Base-by-base conservation (phyloP, 1,284 basidiomycete species). In the Cerrena zonata region DNA sequence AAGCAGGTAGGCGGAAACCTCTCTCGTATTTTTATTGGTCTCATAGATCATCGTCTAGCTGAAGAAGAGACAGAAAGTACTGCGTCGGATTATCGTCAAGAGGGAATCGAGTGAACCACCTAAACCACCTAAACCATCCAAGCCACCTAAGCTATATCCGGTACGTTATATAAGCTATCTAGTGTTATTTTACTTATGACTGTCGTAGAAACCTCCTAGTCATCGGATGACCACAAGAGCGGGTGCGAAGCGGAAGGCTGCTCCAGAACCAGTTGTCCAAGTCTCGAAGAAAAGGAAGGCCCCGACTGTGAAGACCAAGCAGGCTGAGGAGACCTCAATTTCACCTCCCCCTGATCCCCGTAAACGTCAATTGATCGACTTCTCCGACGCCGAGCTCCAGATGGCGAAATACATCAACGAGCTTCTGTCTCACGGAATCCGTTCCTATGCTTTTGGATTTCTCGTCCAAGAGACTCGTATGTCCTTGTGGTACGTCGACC, bases 321-420 rank as follows among this genome's bases (percentile, higher is more conserved):
- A n/a, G 11, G 11, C 34, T 11, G n/a, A n/a, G 11, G 34, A 11
- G 34, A 11, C 34, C 34, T 11, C 11, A 36, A n/a, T n/a, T 11
- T 11, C 34, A 11, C 11, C 34, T 11, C 11, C 34, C 11, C 11
- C n/a, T 11, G 34, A 11, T 36, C 34, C 11, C n/a, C 34, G 11
- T 11, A 36, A 36, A 36, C 11, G 11, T n/a, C 34, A 11, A 11
- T n/a, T n/a, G n/a, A 11, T 36, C 11, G n/a, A 36, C 11, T 36
- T 11, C 11, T 36, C 34, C 34, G 45, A 21, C 5, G 15, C 37
- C 30, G 49, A 47, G 43, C 5, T 21, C n/a, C 34, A 37, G 22
- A 18, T 24, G 5, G 25, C 25, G 30, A 50, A 50, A 34, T 47
- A 36, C 24, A 7, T 39, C 5, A 36, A 45, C 23, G 43, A 50